Evolutionary conservation across 2,329 filamentous ascomycete species (phyloP).

Genomic region (Talaromyces sp.): DNA sequence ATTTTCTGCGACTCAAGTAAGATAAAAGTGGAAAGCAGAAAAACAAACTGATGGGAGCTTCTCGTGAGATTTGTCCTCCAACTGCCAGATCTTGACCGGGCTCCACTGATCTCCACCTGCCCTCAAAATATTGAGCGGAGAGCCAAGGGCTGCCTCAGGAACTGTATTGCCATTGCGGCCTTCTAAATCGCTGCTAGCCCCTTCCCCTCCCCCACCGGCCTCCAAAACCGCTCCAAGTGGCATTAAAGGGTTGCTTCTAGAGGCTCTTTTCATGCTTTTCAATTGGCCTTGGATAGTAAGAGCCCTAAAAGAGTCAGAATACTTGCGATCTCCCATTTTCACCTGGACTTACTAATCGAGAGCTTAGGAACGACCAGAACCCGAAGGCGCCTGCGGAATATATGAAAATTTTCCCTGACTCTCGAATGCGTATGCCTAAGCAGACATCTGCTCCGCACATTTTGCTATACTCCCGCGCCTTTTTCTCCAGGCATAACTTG

Average conservation of each 20-base stretch:
- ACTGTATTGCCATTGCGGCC: background rate
- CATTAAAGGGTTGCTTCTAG: background rate
- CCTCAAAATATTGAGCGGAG: background rate
- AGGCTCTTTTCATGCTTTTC: constrained; percentile 2
- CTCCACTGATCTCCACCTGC: background rate
- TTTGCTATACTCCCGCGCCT: constrained; percentile 14
- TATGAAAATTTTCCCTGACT: constrained; percentile 10
- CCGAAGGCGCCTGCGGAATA: constrained; percentile 11
- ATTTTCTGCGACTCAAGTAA: too few species aligned
- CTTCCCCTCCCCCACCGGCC: background rate
- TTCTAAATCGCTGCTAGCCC: background rate
- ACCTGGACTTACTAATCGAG: constrained; percentile 8
- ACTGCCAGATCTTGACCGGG: background rate
- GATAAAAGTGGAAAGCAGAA: too few species aligned
- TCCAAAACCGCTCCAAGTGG: background rate
- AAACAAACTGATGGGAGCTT: too few species aligned
- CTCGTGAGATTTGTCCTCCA: too few species aligned
- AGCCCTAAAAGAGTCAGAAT: background rate
- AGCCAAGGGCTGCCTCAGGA: background rate
- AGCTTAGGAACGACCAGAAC: constrained; percentile 9
- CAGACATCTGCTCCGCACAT: constrained; percentile 14
- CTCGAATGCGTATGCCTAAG: constrained; percentile 15
- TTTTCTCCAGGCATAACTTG: constrained; percentile 12
- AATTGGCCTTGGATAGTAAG: constrained; percentile 8
- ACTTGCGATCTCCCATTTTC: background rate